Conservation (phyloP, 805 yeast species). For the Wickerhamomyces queroliae region DNA sequence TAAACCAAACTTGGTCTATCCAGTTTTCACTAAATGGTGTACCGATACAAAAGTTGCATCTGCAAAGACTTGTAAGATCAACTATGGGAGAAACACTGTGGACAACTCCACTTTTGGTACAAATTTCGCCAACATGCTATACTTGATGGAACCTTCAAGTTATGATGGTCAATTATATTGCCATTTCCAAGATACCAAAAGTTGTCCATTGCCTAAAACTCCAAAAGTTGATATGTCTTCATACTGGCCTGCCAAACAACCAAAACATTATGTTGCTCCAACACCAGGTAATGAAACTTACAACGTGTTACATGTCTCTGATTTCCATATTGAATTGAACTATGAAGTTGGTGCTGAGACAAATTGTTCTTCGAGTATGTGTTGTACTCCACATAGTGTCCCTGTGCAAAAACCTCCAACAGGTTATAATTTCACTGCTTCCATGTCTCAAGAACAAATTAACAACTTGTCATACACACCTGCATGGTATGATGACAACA, state of each 20-base stretch:
- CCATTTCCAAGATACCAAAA: slow-evolving; percentile 36
- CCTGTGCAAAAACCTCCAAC: slow-evolving; percentile 8
- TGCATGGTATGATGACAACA: too few relatives aligned
- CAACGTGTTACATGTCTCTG: slow-evolving; percentile 61
- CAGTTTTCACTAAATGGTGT: slow-evolving; percentile 39
- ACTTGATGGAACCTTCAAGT: slow-evolving; percentile 45
- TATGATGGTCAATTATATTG: slow-evolving; percentile 63
- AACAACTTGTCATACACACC: too few relatives aligned
- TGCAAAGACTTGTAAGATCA: slow-evolving; percentile 24
- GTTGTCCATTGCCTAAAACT: slow-evolving; percentile 50
- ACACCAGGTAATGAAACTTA: slow-evolving; percentile 40
- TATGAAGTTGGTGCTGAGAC: slow-evolving; percentile 50
- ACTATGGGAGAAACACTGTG: slow-evolving; percentile 33
- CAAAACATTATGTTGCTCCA: slow-evolving; percentile 36
- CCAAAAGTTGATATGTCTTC: slow-evolving; percentile 40
- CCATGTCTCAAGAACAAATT: too few relatives aligned
- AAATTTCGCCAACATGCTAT: slow-evolving; percentile 49
- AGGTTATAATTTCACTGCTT: background rate
- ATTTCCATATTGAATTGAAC: slow-evolving; percentile 56
- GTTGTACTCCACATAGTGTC: slow-evolving; percentile 57
- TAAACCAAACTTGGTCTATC: slow-evolving; percentile 36
- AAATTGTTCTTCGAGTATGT: slow-evolving; percentile 50
- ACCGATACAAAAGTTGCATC: slow-evolving; percentile 23
- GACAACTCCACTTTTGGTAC: slow-evolving; percentile 32
- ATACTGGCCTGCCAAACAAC: slow-evolving; percentile 40